These are phyloP conservation scores for Fusarium sp. DNA, from an alignment of 2,329 filamentous ascomycete species.

Conservation along the genomic window DNA sequence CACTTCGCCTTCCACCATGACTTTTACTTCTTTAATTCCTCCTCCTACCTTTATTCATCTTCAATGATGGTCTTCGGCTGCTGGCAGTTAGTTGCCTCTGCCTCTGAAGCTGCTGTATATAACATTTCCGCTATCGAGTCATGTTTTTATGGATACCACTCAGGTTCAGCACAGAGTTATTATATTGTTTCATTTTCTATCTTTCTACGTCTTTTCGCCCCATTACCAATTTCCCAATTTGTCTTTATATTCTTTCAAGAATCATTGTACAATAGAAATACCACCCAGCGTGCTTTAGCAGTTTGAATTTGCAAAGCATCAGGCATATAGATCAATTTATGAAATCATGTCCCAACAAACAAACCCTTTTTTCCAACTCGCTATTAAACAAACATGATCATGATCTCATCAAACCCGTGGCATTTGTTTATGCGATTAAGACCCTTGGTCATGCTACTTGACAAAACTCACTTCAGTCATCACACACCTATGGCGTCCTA, in stretches of 20 bases:
- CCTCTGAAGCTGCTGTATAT: constrained; percentile 10
- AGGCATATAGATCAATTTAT: constrained; percentile 40
- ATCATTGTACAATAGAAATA: constrained; percentile 43
- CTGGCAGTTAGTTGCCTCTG: constrained; percentile 37
- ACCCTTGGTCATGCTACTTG: background rate
- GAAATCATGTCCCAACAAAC: constrained; percentile 1
- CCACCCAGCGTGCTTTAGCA: constrained; percentile 35
- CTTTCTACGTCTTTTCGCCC: background rate
- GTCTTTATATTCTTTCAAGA: constrained; percentile 6
- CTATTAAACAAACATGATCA: background rate
- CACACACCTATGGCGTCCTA: too few species aligned
- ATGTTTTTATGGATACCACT: constrained; percentile 10
- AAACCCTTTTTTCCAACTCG: background rate
- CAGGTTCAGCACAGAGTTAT: background rate
- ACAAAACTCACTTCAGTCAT: background rate
- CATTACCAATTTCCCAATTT: constrained; percentile 1
- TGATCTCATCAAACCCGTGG: background rate
- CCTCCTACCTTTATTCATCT: background rate
- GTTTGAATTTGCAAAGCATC: constrained; percentile 22
- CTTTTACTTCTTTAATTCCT: background rate
- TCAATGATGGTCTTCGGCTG: constrained; percentile 26
- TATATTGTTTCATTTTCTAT: background rate
- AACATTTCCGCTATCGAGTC: constrained; percentile 10
- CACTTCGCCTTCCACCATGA: constrained; percentile 7
- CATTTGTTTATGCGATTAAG: too few species aligned